These are phyloP conservation scores for Termitomyces sp. DNA, from an alignment of 768 basidiomycete genomes.

Conservation along the genomic window DNA sequence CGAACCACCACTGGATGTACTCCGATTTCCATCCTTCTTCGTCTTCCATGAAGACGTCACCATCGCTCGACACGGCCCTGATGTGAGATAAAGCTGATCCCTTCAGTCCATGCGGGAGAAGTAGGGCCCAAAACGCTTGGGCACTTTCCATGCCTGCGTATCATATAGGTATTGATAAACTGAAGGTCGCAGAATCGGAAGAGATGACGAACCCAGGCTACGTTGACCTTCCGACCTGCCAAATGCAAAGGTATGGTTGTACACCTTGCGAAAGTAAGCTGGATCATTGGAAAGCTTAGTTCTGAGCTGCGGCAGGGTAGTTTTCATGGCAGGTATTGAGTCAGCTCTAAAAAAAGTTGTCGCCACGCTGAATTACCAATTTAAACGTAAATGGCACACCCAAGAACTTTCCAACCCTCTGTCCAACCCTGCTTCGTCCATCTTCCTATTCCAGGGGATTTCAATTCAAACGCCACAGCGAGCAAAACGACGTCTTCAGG, in stretches of 20 bases:
- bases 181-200: neutral
- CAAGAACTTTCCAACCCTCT: conserved; percentile 72
- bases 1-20: conserved; percentile 71
- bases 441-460: conserved; percentile 65
- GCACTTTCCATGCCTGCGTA: conserved; percentile 60
- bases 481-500: conserved; percentile 82
- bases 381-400: conserved; percentile 32
- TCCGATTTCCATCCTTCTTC: conserved; percentile 56
- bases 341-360: conserved; percentile 45
- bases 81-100: conserved; percentile 56
- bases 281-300: conserved; percentile 57
- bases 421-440: conserved; percentile 72
- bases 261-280: conserved; percentile 71
- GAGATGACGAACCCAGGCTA: conserved; percentile 54
- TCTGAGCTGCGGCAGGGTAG: conserved; percentile 46
- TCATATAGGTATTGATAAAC: neutral
- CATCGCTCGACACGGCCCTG: conserved; percentile 27
- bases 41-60: conserved; percentile 43
- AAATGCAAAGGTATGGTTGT: conserved; percentile 78
- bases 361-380: neutral
- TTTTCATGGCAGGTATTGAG: conserved; percentile 54
- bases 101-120: conserved; percentile 64
- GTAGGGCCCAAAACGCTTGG: conserved; percentile 70
- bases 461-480: conserved; percentile 75
- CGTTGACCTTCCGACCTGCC: conserved; percentile 71